Evolutionary conservation across 106 monocot genomes (phyloP).

Genomic region (Cymbidium sinense): DNA sequence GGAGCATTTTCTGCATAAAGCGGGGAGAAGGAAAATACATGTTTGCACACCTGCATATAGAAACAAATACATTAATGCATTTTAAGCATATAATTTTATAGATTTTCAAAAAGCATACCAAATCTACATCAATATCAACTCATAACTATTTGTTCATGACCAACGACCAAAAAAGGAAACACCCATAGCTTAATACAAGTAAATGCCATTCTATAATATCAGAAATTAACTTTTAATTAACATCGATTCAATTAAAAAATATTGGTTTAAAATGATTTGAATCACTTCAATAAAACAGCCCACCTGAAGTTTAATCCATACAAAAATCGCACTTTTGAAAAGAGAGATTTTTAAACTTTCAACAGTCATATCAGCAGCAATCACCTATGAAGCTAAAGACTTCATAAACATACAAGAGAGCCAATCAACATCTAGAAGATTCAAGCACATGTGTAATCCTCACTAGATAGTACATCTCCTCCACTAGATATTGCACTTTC

Average conservation of each 20-base stretch:
- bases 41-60: constrained; percentile 81
- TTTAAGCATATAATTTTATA: neutral
- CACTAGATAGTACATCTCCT: neutral
- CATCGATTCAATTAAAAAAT: neutral
- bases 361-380: neutral
- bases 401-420: neutral
- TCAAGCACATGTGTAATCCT: neutral
- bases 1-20: constrained; percentile 96
- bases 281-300: neutral
- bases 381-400: neutral
- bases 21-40: constrained; percentile 95
- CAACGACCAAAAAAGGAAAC: neutral
- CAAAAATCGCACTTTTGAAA: neutral
- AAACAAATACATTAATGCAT: neutral
- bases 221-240: neutral
- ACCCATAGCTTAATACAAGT: neutral
- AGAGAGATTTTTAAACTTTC: neutral
- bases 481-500: neutral
- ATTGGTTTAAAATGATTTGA: neutral
- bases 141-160: neutral
- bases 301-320: neutral
- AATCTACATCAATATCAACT: neutral
- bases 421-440: neutral
- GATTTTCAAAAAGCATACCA: neutral
- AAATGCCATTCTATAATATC: neutral